Evolutionary conservation across 306 rosid species (phyloP), one percentile per base, ranked within the genome.

Genomic region (Vigna trinervia): DNA sequence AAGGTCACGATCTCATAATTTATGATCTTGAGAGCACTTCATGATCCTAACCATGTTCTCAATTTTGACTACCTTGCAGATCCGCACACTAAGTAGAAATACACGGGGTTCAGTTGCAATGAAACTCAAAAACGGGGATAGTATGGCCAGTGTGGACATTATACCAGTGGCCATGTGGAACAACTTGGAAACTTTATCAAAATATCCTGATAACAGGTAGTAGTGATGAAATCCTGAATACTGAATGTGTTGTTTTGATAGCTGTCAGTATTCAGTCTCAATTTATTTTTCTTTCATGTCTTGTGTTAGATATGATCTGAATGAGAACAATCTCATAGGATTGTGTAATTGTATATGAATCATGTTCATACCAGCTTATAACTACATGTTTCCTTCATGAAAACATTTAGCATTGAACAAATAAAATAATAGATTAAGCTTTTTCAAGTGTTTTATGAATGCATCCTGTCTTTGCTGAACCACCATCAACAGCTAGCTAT

Each of bases 71-170:
- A 2, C 11, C 11, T 41, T 9, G 46, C 96, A 95, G 99, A 89
- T 92, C 79, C 97, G 97, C 13, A 82, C 97, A 20, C 89, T 38
- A 78, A 80, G 94, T 78, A 89, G 99, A 88, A 95, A 89, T 80
- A 92, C 99, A 3, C 86, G 99, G 79, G 99, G 97, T 48, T 80
- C 91, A 57, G 80, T 74, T 73, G 99, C 97, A 73, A 95, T 95
- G 99, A 91, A 89, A 80, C 97, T 95, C 65, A 92, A 59, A 80
- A 77, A 66, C 62, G 94, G 89, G 69, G 99, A 95, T 87, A 92
- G 85, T 85, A 91, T 95, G 92, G 99, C 99, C 14, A 82, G 97
- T 46, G 87, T 90, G 81, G 99, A 92, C 85, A 92, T 95, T 69
- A 86, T 95, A 77, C 97, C 97, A 36, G 96, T 91, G 46, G 80